These are phyloP conservation scores for Plectosphaerella sp. DNA, from an alignment of 2,329 filamentous ascomycete genomes.

Conservation along the genomic window DNA sequence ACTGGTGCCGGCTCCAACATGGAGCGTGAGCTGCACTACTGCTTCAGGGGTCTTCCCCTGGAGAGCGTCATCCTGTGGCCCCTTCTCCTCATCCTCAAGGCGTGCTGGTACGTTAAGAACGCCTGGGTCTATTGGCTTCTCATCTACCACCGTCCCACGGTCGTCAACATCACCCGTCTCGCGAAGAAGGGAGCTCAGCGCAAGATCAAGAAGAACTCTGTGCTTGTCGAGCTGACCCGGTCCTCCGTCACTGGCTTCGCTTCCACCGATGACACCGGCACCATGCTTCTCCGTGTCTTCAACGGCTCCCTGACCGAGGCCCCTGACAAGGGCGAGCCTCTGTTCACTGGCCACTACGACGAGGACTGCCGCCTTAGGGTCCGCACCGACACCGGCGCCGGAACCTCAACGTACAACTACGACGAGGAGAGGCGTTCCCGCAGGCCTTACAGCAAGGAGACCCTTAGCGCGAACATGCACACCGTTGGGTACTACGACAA, in stretches of 20 bases:
- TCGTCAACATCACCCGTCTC: conserved; percentile 25
- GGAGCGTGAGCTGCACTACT: conserved; percentile 29
- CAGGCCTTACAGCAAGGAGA: conserved; percentile 20
- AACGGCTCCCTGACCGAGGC: conserved; percentile 16
- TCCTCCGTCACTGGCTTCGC: conserved; percentile 26
- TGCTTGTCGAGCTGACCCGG: conserved; percentile 23
- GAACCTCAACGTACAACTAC: conserved; percentile 21
- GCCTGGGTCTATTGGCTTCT: conserved; percentile 24
- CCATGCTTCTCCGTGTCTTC: conserved; percentile 22
- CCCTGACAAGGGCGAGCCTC: conserved; percentile 13
- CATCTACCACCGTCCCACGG: conserved; percentile 24
- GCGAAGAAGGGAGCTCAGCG: conserved; percentile 24
- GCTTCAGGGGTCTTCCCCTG: conserved; percentile 19
- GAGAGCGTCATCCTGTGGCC: conserved; percentile 17
- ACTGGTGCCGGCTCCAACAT: conserved; percentile 27
- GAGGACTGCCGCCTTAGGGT: conserved; percentile 18
- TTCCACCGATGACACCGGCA: conserved; percentile 14
- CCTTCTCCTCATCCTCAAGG: conserved; percentile 23
- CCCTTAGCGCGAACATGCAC: conserved; percentile 13
- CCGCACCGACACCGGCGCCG: conserved; percentile 15
- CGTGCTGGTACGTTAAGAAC: conserved; percentile 24
- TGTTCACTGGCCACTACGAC: conserved; percentile 22
- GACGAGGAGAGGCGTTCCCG: conserved; percentile 10
- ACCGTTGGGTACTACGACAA: conserved; percentile 27
- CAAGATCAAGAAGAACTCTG: conserved; percentile 19